These are phyloP conservation scores for Suillus lakei DNA, from an alignment of 768 basidiomycete species.

Conservation along the genomic window DNA sequence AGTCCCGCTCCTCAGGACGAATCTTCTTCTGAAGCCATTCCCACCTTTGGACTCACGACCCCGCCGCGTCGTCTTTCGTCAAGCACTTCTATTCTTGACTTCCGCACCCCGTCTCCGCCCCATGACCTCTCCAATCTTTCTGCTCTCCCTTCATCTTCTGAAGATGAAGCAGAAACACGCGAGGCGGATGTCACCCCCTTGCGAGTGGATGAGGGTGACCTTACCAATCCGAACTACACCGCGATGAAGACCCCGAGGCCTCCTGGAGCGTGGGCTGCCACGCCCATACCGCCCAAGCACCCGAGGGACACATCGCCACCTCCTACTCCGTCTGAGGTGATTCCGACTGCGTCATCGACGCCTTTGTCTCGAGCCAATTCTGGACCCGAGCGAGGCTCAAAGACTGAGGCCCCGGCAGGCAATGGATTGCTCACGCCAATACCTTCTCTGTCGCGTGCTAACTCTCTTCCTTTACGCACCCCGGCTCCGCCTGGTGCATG, in stretches of 20 bases:
- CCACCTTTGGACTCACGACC: constrained; percentile 41
- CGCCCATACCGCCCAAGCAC: constrained; percentile 36
- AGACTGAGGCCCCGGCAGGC: constrained; percentile 16
- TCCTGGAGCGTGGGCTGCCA: constrained; percentile 50
- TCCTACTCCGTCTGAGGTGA: constrained; percentile 24
- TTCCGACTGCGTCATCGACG: constrained; percentile 28
- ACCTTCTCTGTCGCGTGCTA: constrained; percentile 52
- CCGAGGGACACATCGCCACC: constrained; percentile 23
- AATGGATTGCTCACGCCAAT: constrained; percentile 48
- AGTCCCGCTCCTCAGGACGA: constrained; percentile 6
- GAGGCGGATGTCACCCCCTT: constrained; percentile 27
- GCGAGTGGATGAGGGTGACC: constrained; percentile 22
- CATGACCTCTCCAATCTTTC: constrained; percentile 68
- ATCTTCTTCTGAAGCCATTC: constrained; percentile 16
- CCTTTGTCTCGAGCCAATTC: constrained; percentile 24
- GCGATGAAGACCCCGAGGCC: constrained; percentile 49
- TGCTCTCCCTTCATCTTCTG: constrained; percentile 60
- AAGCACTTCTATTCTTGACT: constrained; percentile 49
- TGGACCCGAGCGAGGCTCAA: constrained; percentile 20
- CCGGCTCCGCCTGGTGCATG: constrained; percentile 76
- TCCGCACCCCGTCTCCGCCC: constrained; percentile 68
- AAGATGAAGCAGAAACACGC: constrained; percentile 48
- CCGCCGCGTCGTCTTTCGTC: constrained; percentile 52
- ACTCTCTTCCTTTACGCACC: constrained; percentile 53
- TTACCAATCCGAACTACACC: constrained; percentile 31